phyloP scores from a whole-genome alignment of 805 yeast genomes.

The Metschnikowia hibisci region DNA sequence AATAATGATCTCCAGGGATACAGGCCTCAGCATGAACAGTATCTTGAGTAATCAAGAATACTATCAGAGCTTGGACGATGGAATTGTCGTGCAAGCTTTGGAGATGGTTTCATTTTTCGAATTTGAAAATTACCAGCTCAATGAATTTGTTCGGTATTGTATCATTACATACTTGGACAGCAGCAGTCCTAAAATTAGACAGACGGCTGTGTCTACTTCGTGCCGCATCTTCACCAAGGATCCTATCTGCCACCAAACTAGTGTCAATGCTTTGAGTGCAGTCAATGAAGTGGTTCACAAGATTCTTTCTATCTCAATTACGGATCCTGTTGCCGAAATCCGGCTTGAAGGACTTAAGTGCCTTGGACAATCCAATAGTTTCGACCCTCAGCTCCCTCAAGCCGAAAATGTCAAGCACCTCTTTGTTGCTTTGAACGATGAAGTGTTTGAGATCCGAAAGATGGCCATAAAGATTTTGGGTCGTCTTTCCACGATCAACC shows the following conservation, averaged over 20 bases:
- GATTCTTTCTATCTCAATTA: constrained; percentile 74
- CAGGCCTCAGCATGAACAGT: constrained; percentile 40
- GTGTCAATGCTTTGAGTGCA: constrained; percentile 74
- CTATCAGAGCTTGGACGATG: constrained; percentile 36
- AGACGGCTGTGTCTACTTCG: constrained; percentile 80
- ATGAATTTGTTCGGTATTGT: constrained; percentile 84
- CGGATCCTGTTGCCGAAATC: constrained; percentile 85
- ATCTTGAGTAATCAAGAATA: constrained; percentile 28
- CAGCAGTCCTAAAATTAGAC: constrained; percentile 71
- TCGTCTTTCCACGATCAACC: constrained; percentile 77
- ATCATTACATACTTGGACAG: constrained; percentile 82
- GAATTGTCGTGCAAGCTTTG: constrained; percentile 70
- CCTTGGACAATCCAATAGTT: constrained; percentile 55
- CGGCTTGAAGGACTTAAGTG: constrained; percentile 73
- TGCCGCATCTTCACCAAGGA: constrained; percentile 72
- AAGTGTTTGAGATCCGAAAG: constrained; percentile 75
- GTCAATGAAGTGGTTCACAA: constrained; percentile 83
- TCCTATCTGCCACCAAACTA: constrained; percentile 78
- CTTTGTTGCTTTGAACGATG: constrained; percentile 90
- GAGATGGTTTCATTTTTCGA: constrained; percentile 71
- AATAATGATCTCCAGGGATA: constrained; percentile 66
- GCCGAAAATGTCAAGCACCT: constrained; percentile 83
- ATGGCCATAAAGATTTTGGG: constrained; percentile 79
- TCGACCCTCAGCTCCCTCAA: constrained; percentile 91
- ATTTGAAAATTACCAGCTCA: constrained; percentile 69